These are phyloP conservation scores for Sclerospora graminicola DNA, from an alignment of 352 stramenopile genomes.

Conservation along the genomic window DNA sequence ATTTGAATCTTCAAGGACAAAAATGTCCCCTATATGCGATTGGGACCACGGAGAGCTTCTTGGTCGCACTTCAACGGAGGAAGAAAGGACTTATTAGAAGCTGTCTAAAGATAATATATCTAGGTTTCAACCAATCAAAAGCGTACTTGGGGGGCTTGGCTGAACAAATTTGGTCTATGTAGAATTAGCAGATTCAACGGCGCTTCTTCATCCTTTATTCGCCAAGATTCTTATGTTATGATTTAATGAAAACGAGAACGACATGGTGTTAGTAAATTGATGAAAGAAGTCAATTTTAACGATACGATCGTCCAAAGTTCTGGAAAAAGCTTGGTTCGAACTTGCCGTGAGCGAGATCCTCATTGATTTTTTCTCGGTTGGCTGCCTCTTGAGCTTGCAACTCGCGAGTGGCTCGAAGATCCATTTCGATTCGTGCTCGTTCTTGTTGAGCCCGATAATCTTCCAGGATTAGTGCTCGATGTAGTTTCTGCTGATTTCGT, in stretches of 20 bases:
- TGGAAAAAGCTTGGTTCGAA: constrained; percentile 72
- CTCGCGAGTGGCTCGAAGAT: constrained; percentile 37
- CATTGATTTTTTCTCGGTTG: constrained; percentile 45
- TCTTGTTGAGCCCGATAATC: constrained; percentile 41
- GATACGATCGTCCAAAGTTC: constrained; percentile 64
- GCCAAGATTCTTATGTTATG: constrained; percentile 16
- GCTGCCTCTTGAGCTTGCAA: constrained; percentile 38
- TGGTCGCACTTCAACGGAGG: too few species aligned
- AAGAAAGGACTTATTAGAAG: too few species aligned
- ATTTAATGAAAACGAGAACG: not conserved
- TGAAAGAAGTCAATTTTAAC: constrained; percentile 16
- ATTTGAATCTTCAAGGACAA: too few species aligned
- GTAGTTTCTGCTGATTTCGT: constrained; percentile 25
- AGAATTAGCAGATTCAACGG: constrained; percentile 38
- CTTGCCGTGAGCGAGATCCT: constrained; percentile 38
- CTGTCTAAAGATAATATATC: too few species aligned
- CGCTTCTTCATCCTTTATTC: constrained; percentile 35
- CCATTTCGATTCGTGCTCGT: constrained; percentile 42
- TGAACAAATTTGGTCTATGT: too few species aligned
- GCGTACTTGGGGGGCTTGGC: too few species aligned
- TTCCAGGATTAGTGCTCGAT: constrained; percentile 35
- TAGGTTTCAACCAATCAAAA: too few species aligned
- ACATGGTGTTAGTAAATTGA: too few species aligned
- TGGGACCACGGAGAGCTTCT: too few species aligned
- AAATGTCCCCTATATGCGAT: too few species aligned